These are phyloP conservation scores for Pichia californica DNA, from an alignment of 805 yeast genomes.

Conservation along the genomic window DNA sequence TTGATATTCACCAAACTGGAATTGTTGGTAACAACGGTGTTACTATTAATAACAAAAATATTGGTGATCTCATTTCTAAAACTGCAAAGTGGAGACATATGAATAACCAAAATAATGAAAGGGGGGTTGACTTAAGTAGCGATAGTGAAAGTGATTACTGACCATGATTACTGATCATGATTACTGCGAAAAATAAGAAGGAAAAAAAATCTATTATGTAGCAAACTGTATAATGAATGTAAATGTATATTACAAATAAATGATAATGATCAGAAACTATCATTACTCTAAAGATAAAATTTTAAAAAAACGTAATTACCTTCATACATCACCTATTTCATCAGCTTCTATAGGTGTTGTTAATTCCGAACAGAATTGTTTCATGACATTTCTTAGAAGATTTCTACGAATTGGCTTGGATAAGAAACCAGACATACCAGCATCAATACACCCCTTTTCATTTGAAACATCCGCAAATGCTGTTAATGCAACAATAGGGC, in stretches of 20 bases:
- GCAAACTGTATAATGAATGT: background rate
- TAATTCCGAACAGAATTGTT: constrained; percentile 34
- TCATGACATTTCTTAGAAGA: constrained; percentile 52
- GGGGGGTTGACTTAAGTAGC: constrained; percentile 4
- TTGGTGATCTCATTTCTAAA: no score
- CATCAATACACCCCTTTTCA: constrained; percentile 72
- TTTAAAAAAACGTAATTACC: no score
- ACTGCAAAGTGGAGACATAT: background rate
- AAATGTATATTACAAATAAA: background rate
- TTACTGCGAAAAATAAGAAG: no score
- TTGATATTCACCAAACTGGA: no score
- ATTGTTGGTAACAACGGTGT: no score
- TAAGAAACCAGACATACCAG: constrained; percentile 92
- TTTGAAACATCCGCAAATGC: constrained; percentile 94
- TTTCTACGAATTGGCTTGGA: constrained; percentile 81
- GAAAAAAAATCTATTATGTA: background rate
- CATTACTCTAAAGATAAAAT: background rate
- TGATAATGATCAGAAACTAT: background rate
- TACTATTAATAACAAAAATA: no score
- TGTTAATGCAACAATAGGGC: constrained; percentile 89
- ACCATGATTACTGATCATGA: constrained; percentile 1
- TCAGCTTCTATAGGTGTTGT: background rate
- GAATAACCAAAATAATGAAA: background rate
- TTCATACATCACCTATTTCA: background rate
- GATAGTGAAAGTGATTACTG: constrained; percentile 4